Conservation (phyloP, 208 protist species). For the Jaenimonas drosophilae region DNA sequence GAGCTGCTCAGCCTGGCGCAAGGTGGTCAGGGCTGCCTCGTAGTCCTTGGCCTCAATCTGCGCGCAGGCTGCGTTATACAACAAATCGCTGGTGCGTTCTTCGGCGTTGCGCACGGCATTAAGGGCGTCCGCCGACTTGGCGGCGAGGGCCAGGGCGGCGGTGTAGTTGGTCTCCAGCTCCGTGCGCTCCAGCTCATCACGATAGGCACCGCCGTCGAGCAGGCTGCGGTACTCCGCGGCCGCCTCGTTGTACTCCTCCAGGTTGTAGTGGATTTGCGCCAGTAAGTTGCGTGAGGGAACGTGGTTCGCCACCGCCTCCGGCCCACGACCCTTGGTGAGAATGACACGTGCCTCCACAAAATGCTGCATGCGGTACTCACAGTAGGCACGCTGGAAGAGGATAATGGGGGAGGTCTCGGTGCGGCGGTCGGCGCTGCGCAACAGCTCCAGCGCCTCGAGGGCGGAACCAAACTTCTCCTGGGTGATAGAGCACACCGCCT, state of each 20-base stretch:
- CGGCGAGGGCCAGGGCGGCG: slow-evolving; percentile 30
- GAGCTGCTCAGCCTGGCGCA: slow-evolving; percentile 53
- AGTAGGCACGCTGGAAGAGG: slow-evolving; percentile 67
- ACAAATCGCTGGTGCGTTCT: slow-evolving; percentile 54
- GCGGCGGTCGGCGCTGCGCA: slow-evolving; percentile 6
- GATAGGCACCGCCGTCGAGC: slow-evolving; percentile 26
- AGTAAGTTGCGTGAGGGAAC: slow-evolving; percentile 54
- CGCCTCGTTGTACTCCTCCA: slow-evolving; percentile 64
- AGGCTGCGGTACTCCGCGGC: slow-evolving; percentile 55
- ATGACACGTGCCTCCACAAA: slow-evolving; percentile 41
- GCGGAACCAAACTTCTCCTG: slow-evolving; percentile 55
- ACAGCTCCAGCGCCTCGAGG: slow-evolving; percentile 37
- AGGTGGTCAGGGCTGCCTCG: slow-evolving; percentile 29
- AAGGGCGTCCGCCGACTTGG: slow-evolving; percentile 19
- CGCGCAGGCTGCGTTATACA: slow-evolving; percentile 73
- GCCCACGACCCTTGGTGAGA: slow-evolving; percentile 9
- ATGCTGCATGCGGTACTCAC: slow-evolving; percentile 51
- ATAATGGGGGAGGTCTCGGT: slow-evolving; percentile 5
- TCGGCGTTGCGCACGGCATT: slow-evolving; percentile 39
- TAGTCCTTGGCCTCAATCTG: slow-evolving; percentile 51
- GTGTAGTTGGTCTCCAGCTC: slow-evolving; percentile 74
- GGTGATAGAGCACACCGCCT: slow-evolving; percentile 52
- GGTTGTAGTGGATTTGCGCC: slow-evolving; percentile 74
- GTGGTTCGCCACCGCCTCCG: slow-evolving; percentile 11
- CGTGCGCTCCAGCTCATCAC: slow-evolving; percentile 61